Percentiles rank a stretch among this genome's conserved stretches.
These are phyloP conservation scores for Colletotrichum spinosum DNA, from an alignment of 2,329 filamentous ascomycete genomes.

Conservation along the genomic window DNA sequence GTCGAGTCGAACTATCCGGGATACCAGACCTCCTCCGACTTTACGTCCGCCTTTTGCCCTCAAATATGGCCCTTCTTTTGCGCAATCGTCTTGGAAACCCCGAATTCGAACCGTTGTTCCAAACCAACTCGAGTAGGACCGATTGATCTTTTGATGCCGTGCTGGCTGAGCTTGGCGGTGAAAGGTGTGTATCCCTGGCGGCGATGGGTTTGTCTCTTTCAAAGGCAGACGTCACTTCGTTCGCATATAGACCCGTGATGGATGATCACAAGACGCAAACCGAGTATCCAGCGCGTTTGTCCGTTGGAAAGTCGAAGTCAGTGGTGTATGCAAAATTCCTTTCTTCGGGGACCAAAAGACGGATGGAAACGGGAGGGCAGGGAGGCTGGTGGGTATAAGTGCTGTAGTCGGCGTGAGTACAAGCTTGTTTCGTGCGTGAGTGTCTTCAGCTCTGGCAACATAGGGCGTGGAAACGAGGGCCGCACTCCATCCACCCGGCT, in stretches of 20 bases:
- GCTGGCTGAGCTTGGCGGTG: no score
- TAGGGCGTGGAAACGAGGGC: slow-evolving; percentile 28
- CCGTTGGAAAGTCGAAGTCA: not conserved
- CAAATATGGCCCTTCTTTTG: not conserved
- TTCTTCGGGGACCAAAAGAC: not conserved
- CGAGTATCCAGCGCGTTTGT: not conserved
- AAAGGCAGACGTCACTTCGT: slow-evolving; percentile 16
- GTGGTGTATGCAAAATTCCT: not conserved
- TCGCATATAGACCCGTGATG: not conserved
- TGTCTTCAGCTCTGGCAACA: slow-evolving; percentile 23
- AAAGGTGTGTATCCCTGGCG: not conserved
- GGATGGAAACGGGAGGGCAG: not conserved
- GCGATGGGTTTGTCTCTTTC: slow-evolving; percentile 4
- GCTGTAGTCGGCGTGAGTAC: slow-evolving; percentile 11
- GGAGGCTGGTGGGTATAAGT: slow-evolving; percentile 17
- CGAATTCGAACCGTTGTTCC: not conserved
- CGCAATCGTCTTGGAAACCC: not conserved
- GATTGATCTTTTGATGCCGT: not conserved
- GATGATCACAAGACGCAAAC: slow-evolving; percentile 1
- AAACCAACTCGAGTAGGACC: not conserved
- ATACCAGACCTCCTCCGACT: not conserved
- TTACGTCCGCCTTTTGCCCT: slow-evolving; percentile 1
- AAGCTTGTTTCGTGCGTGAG: not conserved
- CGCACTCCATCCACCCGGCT: slow-evolving; percentile 19
- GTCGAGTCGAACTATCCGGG: not conserved